A percentile compares a stretch with the other conserved stretches of the same genome.
phyloP scores from a whole-genome alignment of 1,139 yeast species.

The Kodamaea plutei region DNA sequence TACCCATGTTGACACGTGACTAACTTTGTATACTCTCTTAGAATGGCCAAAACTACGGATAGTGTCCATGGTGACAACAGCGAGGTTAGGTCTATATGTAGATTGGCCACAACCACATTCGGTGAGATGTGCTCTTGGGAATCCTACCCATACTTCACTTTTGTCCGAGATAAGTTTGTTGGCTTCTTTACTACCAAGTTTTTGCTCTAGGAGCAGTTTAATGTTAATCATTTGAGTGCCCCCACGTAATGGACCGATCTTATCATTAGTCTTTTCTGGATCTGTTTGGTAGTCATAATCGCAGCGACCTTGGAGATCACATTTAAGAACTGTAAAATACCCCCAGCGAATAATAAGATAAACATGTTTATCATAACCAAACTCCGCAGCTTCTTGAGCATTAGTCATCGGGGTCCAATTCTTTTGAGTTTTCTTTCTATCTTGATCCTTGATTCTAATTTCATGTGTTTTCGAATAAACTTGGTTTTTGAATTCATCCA shows the following conservation, averaged over 20 bases:
- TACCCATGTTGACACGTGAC: slow-evolving; percentile 29
- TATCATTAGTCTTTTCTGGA: slow-evolving; percentile 4
- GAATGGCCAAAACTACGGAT: too few species aligned
- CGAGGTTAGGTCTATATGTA: slow-evolving; percentile 25
- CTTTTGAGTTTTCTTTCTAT: slow-evolving; percentile 21
- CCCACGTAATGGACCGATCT: slow-evolving; percentile 23
- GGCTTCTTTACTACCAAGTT: background rate
- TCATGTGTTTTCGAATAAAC: slow-evolving; percentile 25
- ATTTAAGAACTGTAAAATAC: slow-evolving; percentile 29
- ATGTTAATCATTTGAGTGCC: slow-evolving; percentile 21
- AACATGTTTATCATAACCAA: slow-evolving; percentile 24
- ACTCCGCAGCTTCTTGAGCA: slow-evolving; percentile 15
- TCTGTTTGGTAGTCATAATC: slow-evolving; percentile 22
- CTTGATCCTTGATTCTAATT: slow-evolving; percentile 21
- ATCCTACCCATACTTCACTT: slow-evolving; percentile 23
- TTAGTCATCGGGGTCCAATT: slow-evolving; percentile 44
- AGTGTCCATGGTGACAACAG: slow-evolving; percentile 16
- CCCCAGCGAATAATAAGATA: slow-evolving; percentile 38
- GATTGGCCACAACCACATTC: slow-evolving; percentile 24
- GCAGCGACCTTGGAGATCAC: slow-evolving; percentile 23
- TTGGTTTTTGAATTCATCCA: slow-evolving; percentile 12
- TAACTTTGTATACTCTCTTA: slow-evolving; percentile 14
- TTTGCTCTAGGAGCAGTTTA: slow-evolving; percentile 10
- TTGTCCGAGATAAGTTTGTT: slow-evolving; percentile 13
- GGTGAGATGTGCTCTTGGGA: slow-evolving; percentile 21